phyloP scores from a whole-genome alignment of 495 filamentous ascomycete species.

The Cenococcum geophilum region DNA sequence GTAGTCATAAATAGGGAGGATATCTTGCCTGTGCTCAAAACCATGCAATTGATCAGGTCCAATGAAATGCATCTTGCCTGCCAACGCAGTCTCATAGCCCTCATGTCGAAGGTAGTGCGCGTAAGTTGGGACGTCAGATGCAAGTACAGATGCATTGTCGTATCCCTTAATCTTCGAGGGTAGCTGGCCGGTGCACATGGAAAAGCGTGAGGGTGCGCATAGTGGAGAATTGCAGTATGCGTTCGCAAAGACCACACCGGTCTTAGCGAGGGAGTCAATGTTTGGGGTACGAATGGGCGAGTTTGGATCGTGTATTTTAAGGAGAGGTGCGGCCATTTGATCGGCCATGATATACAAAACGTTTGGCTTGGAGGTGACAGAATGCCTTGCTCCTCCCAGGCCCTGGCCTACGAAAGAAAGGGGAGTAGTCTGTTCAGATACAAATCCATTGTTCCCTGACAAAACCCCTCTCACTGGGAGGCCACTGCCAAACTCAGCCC shows the following conservation, averaged over 20 bases:
- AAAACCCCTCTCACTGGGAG: background rate
- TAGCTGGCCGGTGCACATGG: slow-evolving; percentile 80
- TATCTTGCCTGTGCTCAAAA: slow-evolving; percentile 60
- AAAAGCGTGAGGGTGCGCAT: slow-evolving; percentile 81
- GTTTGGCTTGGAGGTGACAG: slow-evolving; percentile 49
- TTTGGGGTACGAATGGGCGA: slow-evolving; percentile 83
- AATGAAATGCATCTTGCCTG: slow-evolving; percentile 94
- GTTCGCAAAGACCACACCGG: slow-evolving; percentile 76
- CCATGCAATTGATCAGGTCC: slow-evolving; percentile 83
- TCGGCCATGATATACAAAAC: slow-evolving; percentile 89
- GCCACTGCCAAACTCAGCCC: background rate
- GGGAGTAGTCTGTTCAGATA: background rate
- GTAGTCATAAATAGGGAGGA: background rate
- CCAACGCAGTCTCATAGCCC: slow-evolving; percentile 81
- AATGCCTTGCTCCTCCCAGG: slow-evolving; percentile 1
- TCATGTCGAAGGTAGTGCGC: slow-evolving; percentile 79
- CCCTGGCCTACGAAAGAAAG: background rate
- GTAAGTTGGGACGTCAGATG: slow-evolving; percentile 73
- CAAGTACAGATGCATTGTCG: slow-evolving; percentile 75
- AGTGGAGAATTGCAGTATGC: slow-evolving; percentile 87
- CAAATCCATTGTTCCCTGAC: background rate
- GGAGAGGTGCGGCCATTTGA: slow-evolving; percentile 77
- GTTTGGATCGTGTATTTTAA: slow-evolving; percentile 73
- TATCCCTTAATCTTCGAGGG: slow-evolving; percentile 81
- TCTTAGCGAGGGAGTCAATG: slow-evolving; percentile 69